A percentile compares a stretch with the other conserved stretches of the same genome.
Evolutionary conservation across 2,329 filamentous ascomycete genomes (phyloP).

Genomic region (Niveomyces coronatus): DNA sequence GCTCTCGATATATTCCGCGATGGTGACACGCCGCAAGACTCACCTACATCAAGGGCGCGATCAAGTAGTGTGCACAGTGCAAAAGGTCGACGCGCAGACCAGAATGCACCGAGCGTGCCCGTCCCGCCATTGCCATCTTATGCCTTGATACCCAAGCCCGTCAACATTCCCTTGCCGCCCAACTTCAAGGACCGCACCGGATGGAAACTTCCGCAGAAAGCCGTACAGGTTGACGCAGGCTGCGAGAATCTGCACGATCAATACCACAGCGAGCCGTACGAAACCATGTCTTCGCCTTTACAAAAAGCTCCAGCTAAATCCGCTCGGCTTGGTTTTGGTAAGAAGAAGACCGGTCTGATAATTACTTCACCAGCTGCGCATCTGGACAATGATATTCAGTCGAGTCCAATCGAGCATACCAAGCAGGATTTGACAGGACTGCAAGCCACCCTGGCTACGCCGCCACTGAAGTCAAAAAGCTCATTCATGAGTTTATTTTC

Average conservation of each 20-base stretch:
- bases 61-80: constrained; percentile 18
- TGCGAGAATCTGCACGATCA: background rate
- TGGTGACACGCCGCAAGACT: constrained; percentile 6
- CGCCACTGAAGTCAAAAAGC: constrained; percentile 23
- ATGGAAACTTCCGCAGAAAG: background rate
- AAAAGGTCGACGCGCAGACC: constrained; percentile 10
- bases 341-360: background rate
- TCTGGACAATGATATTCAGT: constrained; percentile 37
- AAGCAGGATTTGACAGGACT: constrained; percentile 37
- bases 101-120: constrained; percentile 15
- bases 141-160: constrained; percentile 19
- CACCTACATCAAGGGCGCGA: constrained; percentile 13
- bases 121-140: constrained; percentile 17
- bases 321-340: constrained; percentile 2
- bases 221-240: background rate
- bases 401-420: constrained; percentile 39
- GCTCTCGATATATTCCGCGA: constrained; percentile 21
- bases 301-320: constrained; percentile 1
- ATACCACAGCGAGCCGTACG: constrained; percentile 11
- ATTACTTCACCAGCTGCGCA: constrained; percentile 20
- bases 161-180: constrained; percentile 17
- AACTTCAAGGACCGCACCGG: constrained; percentile 9
- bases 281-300: background rate
- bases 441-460: constrained; percentile 30
- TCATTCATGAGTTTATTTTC: constrained; percentile 38